A percentile compares a stretch with the other conserved stretches of the same genome.
Evolutionary conservation across 2,329 filamentous ascomycete genomes (phyloP).

Genomic region (Coleophoma eucalyptorum): DNA sequence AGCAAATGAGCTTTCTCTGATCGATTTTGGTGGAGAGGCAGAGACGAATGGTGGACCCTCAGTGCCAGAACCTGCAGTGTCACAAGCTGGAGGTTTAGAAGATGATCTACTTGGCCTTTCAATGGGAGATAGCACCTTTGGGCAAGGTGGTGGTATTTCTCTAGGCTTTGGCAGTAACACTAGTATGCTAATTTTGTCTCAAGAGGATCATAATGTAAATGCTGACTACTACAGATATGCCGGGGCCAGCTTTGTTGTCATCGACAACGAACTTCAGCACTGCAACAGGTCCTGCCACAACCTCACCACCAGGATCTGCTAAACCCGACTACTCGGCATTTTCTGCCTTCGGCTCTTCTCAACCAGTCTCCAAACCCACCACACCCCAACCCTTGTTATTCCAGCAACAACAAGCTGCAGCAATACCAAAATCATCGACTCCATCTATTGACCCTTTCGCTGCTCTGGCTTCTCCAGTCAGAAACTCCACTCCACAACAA

Average conservation of each 20-base stretch:
- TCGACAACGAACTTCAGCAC: slow-evolving; percentile 59
- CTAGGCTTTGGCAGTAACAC: slow-evolving; percentile 72
- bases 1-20: slow-evolving; percentile 80
- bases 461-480: slow-evolving; percentile 40
- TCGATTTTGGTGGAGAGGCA: slow-evolving; percentile 75
- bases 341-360: slow-evolving; percentile 49
- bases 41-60: slow-evolving; percentile 52
- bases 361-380: slow-evolving; percentile 43
- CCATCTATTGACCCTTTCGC: slow-evolving; percentile 53
- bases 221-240: slow-evolving; percentile 48
- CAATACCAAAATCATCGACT: slow-evolving; percentile 31
- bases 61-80: slow-evolving; percentile 30
- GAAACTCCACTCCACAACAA: slow-evolving; percentile 41
- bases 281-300: slow-evolving; percentile 43
- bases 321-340: slow-evolving; percentile 45
- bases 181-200: slow-evolving; percentile 43
- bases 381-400: slow-evolving; percentile 48
- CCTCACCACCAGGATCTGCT: slow-evolving; percentile 16
- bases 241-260: slow-evolving; percentile 59
- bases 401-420: slow-evolving; percentile 32
- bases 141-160: slow-evolving; percentile 77
- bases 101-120: slow-evolving; percentile 90
- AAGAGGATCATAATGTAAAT: background rate
- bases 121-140: slow-evolving; percentile 60
- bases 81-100: slow-evolving; percentile 66